Evolutionary conservation across 148 eudicot species (phyloP), one percentile per base, ranked within the genome.

Genomic region (Salicornia ramosissima): DNA sequence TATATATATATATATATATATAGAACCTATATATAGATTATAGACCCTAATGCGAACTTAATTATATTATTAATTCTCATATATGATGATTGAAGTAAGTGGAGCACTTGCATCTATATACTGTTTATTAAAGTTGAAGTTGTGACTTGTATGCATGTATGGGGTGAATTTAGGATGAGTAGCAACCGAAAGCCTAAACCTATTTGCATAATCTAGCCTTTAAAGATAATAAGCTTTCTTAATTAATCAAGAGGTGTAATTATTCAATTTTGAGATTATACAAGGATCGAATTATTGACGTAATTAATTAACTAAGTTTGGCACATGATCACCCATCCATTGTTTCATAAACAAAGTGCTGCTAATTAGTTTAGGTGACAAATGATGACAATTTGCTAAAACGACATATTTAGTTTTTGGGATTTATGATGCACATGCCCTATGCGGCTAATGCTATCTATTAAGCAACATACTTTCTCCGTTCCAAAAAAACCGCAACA

Each of bases 351-450:
- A n/a, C n/a, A n/a, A n/a, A n/a, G n/a, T n/a, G n/a, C n/a, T n/a
- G n/a, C n/a, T n/a, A n/a, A n/a, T n/a, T n/a, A 49, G 40, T 28
- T 63, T 42, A 63, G 49, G 67, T 63, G 46, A 33, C 63, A 30
- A 30, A 9, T 58, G n/a, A 31, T 26, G 63, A 40, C 22, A 39
- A n/a, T n/a, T n/a, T n/a, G n/a, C n/a, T n/a, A n/a, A n/a, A n/a
- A n/a, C n/a, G n/a, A n/a, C n/a, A n/a, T n/a, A 26, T 33, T 10
- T 56, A 10, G 14, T 15, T 25, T 15, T 56, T 56, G 26, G 61
- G 61, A 56, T 13, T 28, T 26, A 56, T 56, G 36, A 56, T 13
- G 61, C 61, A 56, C 61, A 28, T 56, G 61, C 10, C 15, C 36
- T 56, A 56, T 56, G 61, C 34, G 28, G 19, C 19, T 0, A 33